Evolutionary conservation across 2,329 filamentous ascomycete genomes (phyloP), one percentile per base, ranked within the genome.

Genomic region (Nigrograna mackinnonii): DNA sequence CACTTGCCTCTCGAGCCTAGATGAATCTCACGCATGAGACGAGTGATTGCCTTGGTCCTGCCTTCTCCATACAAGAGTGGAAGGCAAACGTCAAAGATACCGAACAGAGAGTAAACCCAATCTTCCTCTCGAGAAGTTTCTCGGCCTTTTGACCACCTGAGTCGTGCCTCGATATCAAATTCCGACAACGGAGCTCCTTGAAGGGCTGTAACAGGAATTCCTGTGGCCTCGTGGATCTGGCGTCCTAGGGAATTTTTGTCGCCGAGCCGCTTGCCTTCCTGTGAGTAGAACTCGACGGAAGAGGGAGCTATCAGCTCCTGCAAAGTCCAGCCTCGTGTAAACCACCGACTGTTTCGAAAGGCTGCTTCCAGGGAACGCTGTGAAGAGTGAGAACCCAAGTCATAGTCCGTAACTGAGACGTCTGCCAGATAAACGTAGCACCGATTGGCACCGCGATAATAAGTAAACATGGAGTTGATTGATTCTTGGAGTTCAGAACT

Each of bases 381-480:
- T n/a, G n/a, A n/a, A n/a, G n/a, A n/a, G n/a, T n/a, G n/a, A n/a
- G n/a, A n/a, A n/a, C n/a, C n/a, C n/a, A 9, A 14, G 20, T 37
- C 14, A 6, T 35, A 21, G 11, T 18, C 13, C 5, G n/a, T 36
- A n/a, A 12, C 31, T 12, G 43, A 42, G 21, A 47, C 30, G 33
- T 47, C 41, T 17, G 26, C 24, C 4, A 47, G 33, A 20, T 40
- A 45, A 14, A 45, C 44, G 24, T 47, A 47, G 31, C 41, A 47
- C 18, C 19, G 12, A 20, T 30, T 37, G 13, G 44, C 44, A 24
- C 45, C 41, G 13, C 30, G 35, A 37, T 47, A 47, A 41, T 36
- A 45, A 5, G 19, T 28, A 30, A 45, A 47, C 44, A 47, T 47
- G 13, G 44, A 47, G 26, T 35, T 44, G 14, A 44, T 44, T 12